phyloP scores from a whole-genome alignment of 768 basidiomycete species.

The Polyporus arcularius region DNA sequence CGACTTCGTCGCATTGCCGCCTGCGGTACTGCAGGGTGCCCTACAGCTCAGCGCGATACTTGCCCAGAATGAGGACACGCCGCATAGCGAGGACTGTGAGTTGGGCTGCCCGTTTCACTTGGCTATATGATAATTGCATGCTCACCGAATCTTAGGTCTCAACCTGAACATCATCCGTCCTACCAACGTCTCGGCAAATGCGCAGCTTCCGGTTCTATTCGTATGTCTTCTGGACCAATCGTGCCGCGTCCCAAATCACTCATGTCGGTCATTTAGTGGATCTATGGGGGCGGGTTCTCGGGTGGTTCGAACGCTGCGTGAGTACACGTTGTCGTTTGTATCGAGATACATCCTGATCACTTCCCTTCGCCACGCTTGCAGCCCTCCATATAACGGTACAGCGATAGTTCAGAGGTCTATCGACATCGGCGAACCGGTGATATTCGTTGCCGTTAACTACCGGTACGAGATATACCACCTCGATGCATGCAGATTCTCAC shows the following conservation, averaged over 20 bases:
- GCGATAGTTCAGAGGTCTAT: conserved; percentile 50
- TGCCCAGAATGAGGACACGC: neutral
- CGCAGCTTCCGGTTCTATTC: conserved; percentile 8
- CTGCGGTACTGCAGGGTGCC: neutral
- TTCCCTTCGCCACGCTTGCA: neutral
- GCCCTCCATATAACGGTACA: conserved; percentile 35
- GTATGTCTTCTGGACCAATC: neutral
- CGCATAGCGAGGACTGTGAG: conserved; percentile 21
- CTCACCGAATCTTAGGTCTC: neutral
- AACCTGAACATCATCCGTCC: neutral
- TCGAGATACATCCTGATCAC: too few species aligned
- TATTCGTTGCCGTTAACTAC: conserved; percentile 59
- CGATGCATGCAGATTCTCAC: conserved; percentile 12
- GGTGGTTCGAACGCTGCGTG: conserved; percentile 6
- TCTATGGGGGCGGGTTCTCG: conserved; percentile 8
- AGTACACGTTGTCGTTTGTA: neutral
- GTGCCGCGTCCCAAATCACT: too few species aligned
- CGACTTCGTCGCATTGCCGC: neutral
- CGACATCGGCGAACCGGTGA: conserved; percentile 43
- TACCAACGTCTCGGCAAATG: neutral
- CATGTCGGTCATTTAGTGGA: neutral
- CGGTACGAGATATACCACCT: conserved; percentile 14
- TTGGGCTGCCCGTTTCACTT: neutral
- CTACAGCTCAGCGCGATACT: too few species aligned
- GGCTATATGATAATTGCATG: too few species aligned